A percentile compares a stretch with the other conserved stretches of the same genome.
phyloP scores from a whole-genome alignment of 2,329 filamentous ascomycete genomes.

The Thielaviopsis populi region DNA sequence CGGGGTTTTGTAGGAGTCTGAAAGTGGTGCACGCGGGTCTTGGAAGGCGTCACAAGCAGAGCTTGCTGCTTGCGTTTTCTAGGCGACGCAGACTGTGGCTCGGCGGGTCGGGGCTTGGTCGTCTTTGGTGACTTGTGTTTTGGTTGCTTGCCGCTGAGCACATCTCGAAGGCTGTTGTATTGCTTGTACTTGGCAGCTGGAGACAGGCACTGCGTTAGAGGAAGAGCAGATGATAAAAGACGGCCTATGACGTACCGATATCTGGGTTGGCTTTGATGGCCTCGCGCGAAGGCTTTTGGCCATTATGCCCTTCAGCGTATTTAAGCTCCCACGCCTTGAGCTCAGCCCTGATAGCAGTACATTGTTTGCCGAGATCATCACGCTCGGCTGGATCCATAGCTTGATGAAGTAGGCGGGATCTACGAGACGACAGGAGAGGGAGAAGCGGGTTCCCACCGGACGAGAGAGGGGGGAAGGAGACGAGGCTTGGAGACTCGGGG shows the following conservation, averaged over 20 bases:
- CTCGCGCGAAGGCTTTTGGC: slow-evolving; percentile 54
- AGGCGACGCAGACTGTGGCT: slow-evolving; percentile 29
- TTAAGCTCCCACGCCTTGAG: slow-evolving; percentile 61
- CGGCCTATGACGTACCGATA: slow-evolving; percentile 41
- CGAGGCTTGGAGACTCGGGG: neutral
- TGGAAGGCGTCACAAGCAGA: slow-evolving; percentile 32
- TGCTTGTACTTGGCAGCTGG: slow-evolving; percentile 58
- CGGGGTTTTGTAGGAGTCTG: slow-evolving; percentile 23
- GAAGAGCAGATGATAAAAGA: neutral
- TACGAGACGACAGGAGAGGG: too few relatives aligned
- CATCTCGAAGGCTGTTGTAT: slow-evolving; percentile 51
- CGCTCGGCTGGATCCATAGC: slow-evolving; percentile 34
- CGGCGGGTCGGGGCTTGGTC: slow-evolving; percentile 22
- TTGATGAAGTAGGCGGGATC: neutral
- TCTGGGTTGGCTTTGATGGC: slow-evolving; percentile 60
- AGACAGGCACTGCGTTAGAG: neutral
- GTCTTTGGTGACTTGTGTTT: slow-evolving; percentile 24
- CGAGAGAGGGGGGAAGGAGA: neutral
- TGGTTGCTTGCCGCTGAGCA: slow-evolving; percentile 37
- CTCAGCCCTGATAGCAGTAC: slow-evolving; percentile 45
- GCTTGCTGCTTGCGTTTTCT: slow-evolving; percentile 30
- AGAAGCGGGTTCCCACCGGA: neutral
- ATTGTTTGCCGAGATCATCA: slow-evolving; percentile 34
- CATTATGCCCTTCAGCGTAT: slow-evolving; percentile 47
- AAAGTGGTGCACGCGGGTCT: slow-evolving; percentile 19